Evolutionary conservation across 768 basidiomycete genomes (phyloP), one percentile per base, ranked within the genome.

Genomic region (Serpula lacrymans): DNA sequence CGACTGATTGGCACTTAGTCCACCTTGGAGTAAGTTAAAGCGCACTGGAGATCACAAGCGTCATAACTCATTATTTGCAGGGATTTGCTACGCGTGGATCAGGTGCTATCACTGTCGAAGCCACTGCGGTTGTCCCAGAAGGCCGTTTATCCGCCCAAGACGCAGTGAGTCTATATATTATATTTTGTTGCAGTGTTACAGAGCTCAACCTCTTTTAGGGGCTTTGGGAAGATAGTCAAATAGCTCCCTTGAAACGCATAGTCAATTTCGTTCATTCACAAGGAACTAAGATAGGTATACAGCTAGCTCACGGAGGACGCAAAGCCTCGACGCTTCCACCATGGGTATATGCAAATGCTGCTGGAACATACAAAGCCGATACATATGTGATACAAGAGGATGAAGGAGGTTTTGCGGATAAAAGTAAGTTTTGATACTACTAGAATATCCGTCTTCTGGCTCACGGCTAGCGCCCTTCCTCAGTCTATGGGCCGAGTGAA

Each of bases 1-100:
- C 80, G 3, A 88, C 88, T 1, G 84, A 89, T 47, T 90, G 83
- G 80, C 90, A 92, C 57, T 60, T 90, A 4, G 84, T 88, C 13
- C 86, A 91, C 54, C 70, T 87, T 24, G 85, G 84, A 1, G 78
- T 77, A 46, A 50, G 58, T 59, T 22, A 18, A 4, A 4, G 9
- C 30, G 0, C 17, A 34, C 35, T 17, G 6, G 28, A 10, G 11
- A 8, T 6, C 1, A 11, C 9, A 10, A 20, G 20, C 16, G 17
- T 4, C n/a, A 32, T 34, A 25, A 35, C 13, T 3, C 2, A 32
- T 10, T 12, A 22, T 39, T n/a, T 20, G 17, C 32, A 23, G 76
- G 74, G 72, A 1, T 76, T 81, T 49, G 86, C 86, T 8, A 73
- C 81, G 8, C 73, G 88, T 30, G 88, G 90, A 8, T 77, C 75